A percentile compares a stretch with the other conserved stretches of the same genome.
These are phyloP conservation scores for Opeltia flavorubescens DNA, from an alignment of 495 filamentous ascomycete genomes.

Conservation along the genomic window DNA sequence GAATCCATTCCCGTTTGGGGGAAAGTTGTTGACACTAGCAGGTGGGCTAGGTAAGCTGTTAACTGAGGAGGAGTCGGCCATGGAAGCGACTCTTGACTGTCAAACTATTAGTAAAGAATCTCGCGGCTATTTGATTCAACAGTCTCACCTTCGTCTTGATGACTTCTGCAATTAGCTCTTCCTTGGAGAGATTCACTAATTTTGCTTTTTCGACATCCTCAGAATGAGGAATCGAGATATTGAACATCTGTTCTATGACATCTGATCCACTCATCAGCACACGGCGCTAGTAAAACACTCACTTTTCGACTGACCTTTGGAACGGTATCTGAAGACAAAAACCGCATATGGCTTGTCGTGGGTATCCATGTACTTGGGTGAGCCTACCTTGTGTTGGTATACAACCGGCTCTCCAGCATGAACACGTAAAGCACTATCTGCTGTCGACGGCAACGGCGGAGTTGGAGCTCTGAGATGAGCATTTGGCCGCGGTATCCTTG, in stretches of 20 bases:
- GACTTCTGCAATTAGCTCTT: conserved; percentile 12
- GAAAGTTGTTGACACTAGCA: neutral
- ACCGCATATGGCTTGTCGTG: conserved; percentile 31
- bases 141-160: conserved; percentile 5
- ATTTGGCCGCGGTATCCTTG: neutral
- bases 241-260: conserved; percentile 7
- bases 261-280: neutral
- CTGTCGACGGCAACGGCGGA: conserved; percentile 7
- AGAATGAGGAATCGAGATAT: neutral
- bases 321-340: conserved; percentile 34
- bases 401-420: conserved; percentile 19
- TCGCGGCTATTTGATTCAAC: too few relatives aligned
- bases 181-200: conserved; percentile 8
- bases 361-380: conserved; percentile 27
- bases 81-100: neutral
- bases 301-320: conserved; percentile 7
- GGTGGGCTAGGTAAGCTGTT: neutral
- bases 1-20: neutral
- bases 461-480: conserved; percentile 3
- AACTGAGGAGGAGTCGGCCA: too few relatives aligned
- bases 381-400: conserved; percentile 22
- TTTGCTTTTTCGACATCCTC: conserved; percentile 9
- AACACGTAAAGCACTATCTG: conserved; percentile 19
- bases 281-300: neutral
- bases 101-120: too few relatives aligned